phyloP scores from a whole-genome alignment of 2,329 filamentous ascomycete species.

The Colletotrichum sp. region DNA sequence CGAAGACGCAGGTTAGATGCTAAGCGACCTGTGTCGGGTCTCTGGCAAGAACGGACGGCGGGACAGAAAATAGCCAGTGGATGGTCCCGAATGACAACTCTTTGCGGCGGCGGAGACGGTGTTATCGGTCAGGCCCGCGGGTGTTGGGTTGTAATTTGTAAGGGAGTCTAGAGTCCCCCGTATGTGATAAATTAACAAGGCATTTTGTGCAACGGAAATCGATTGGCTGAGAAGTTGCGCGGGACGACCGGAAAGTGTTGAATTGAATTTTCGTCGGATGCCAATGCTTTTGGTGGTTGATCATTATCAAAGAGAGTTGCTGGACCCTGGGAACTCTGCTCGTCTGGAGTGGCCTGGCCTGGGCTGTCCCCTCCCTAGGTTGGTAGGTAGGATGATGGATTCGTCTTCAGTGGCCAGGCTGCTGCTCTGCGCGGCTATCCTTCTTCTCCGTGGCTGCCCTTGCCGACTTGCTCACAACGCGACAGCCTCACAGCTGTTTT shows the following conservation, averaged over 20 bases:
- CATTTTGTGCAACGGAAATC: not conserved
- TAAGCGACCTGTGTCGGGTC: not conserved
- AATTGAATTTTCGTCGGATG: not conserved
- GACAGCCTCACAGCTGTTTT: not conserved
- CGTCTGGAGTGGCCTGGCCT: not conserved
- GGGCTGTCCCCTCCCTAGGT: not conserved
- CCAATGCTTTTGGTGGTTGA: not conserved
- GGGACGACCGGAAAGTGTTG: conserved; percentile 8
- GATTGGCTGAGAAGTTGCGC: not conserved
- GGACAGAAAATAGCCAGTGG: not conserved
- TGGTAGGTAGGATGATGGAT: not conserved
- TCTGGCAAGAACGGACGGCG: not conserved
- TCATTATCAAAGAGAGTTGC: not conserved
- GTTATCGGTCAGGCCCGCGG: not conserved
- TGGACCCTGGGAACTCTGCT: not conserved
- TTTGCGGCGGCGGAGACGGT: not conserved
- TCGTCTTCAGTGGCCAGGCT: not conserved
- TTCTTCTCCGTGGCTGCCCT: not conserved
- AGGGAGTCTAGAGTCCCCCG: not conserved
- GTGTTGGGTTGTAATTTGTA: not conserved
- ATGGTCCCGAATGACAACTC: not conserved
- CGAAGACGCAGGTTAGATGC: not conserved
- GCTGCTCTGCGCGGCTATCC: not conserved
- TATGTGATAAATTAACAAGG: not conserved
- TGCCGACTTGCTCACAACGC: not conserved